phyloP scores from a whole-genome alignment of 148 eudicot species.

The Simmondsia chinensis region DNA sequence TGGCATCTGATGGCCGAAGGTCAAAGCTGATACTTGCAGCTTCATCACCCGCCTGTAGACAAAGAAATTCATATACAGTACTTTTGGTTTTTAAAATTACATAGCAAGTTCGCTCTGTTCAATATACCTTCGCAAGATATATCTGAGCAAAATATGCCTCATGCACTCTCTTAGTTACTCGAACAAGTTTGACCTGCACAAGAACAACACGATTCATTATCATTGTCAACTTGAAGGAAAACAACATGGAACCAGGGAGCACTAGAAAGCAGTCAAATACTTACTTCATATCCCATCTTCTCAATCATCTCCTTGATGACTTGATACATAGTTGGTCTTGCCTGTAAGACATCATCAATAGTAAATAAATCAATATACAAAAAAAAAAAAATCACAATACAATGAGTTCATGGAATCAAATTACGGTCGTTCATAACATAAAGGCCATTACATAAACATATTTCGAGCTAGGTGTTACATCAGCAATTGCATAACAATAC shows the following conservation, averaged over 20 bases:
- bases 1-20: constrained; percentile 94
- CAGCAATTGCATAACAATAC: no score
- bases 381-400: neutral
- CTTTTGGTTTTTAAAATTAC: no score
- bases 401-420: no score
- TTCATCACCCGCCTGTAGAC: constrained; percentile 55
- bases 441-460: no score
- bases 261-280: no score
- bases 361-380: neutral
- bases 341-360: constrained; percentile 30
- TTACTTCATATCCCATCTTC: constrained; percentile 87
- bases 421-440: no score
- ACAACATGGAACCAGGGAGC: neutral
- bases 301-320: constrained; percentile 89
- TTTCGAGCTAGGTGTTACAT: no score
- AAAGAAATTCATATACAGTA: no score
- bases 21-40: constrained; percentile 70
- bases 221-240: neutral
- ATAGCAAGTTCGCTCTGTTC: no score
- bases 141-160: constrained; percentile 88
- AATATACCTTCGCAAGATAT: constrained; percentile 73
- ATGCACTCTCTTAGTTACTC: constrained; percentile 87
- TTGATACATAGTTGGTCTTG: constrained; percentile 90
- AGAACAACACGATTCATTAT: neutral
- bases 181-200: constrained; percentile 83